These are phyloP conservation scores for Fusarium sarcochroum DNA, from an alignment of 2,329 filamentous ascomycete species.

Conservation along the genomic window DNA sequence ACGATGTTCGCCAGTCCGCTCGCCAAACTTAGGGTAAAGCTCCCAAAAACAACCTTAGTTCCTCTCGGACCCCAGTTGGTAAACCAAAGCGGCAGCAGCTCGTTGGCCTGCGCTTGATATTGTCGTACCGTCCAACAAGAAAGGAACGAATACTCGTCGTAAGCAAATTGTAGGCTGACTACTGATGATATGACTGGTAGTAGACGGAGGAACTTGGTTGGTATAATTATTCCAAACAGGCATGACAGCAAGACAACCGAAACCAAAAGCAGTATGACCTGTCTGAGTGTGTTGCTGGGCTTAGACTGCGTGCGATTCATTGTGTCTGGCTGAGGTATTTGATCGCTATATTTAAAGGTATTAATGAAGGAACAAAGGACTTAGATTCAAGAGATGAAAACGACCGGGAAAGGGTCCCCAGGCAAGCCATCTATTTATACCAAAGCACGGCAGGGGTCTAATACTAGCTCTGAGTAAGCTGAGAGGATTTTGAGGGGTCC, in stretches of 20 bases:
- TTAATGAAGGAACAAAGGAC: too few species aligned
- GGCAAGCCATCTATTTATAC: too few species aligned
- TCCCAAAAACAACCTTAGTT: background rate
- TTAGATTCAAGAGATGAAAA: too few species aligned
- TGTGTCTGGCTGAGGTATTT: too few species aligned
- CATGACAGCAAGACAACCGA: background rate
- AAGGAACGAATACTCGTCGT: conserved; percentile 1
- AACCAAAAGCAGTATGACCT: background rate
- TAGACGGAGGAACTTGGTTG: background rate
- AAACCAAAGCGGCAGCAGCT: background rate
- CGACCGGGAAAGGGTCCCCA: too few species aligned
- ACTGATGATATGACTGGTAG: background rate
- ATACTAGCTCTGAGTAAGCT: too few species aligned
- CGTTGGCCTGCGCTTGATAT: background rate
- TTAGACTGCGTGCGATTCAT: too few species aligned
- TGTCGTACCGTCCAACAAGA: background rate
- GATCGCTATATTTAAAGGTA: too few species aligned
- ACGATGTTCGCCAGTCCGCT: background rate
- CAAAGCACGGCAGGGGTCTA: too few species aligned
- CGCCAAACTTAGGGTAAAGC: background rate
- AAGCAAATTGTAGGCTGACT: conserved; percentile 1
- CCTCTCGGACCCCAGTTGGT: background rate
- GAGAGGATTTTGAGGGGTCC: too few species aligned
- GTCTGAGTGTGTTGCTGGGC: background rate
- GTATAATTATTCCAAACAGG: background rate